A percentile compares a stretch with the other conserved stretches of the same genome.
Evolutionary conservation across 2,329 filamentous ascomycete species (phyloP).

Genomic region (Leptographium flavum): DNA sequence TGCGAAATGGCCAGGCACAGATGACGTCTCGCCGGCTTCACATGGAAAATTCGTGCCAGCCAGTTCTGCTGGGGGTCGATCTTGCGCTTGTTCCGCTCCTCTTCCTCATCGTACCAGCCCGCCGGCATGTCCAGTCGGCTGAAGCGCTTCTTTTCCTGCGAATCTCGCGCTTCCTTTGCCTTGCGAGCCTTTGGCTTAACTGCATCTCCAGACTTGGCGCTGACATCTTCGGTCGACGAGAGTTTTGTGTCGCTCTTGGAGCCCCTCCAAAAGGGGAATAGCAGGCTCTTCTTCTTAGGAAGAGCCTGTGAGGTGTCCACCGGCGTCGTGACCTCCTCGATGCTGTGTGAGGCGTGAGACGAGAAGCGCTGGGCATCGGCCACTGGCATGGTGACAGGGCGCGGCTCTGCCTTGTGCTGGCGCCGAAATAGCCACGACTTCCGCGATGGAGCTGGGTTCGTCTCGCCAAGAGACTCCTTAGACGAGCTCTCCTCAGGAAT

Average conservation of each 20-base stretch:
- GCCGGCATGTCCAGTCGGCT: conserved; percentile 3
- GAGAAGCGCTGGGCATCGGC: not conserved
- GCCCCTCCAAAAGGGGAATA: conserved; percentile 41
- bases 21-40: conserved; percentile 66
- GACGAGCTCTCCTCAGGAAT: conserved; percentile 9
- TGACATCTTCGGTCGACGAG: conserved; percentile 4
- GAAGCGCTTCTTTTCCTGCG: not conserved
- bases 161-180: not conserved
- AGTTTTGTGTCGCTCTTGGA: conserved; percentile 26
- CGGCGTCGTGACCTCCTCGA: not conserved
- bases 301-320: conserved; percentile 1
- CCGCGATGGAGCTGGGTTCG: conserved; percentile 1
- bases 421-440: conserved; percentile 11
- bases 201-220: not conserved
- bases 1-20: conserved; percentile 64
- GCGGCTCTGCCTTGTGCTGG: conserved; percentile 11
- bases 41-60: conserved; percentile 76
- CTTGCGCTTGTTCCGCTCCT: conserved; percentile 29
- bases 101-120: conserved; percentile 15
- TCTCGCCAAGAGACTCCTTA: not conserved
- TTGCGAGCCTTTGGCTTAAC: not conserved
- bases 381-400: conserved; percentile 3
- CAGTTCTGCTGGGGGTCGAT: conserved; percentile 66
- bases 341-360: conserved; percentile 1
- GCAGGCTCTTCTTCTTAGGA: conserved; percentile 35